Evolutionary conservation across 345 rosid species (phyloP).

Genomic region (Excoecaria cochinchinensis): DNA sequence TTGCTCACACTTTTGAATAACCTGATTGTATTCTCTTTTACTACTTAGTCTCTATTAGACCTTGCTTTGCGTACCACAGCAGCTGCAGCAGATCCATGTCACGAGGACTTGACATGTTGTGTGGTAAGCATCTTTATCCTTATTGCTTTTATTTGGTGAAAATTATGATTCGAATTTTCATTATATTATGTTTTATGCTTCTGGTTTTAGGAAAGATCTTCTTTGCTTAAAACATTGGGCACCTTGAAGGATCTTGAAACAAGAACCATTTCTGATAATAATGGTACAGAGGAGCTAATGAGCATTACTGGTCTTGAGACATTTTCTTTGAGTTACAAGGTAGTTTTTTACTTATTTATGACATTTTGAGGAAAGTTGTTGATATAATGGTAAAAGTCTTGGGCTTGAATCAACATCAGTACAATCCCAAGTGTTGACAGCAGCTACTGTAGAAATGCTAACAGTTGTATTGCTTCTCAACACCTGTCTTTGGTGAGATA

Average conservation of each 20-base stretch:
- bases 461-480: background rate
- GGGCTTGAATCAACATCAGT: slow-evolving; percentile 1
- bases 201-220: slow-evolving; percentile 70
- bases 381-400: background rate
- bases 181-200: slow-evolving; percentile 16
- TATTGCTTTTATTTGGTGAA: background rate
- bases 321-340: slow-evolving; percentile 97
- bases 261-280: slow-evolving; percentile 38
- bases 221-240: slow-evolving; percentile 76
- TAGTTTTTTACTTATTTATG: slow-evolving; percentile 19
- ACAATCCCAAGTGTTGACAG: background rate
- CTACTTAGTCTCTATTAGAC: slow-evolving; percentile 78
- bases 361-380: background rate
- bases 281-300: slow-evolving; percentile 62
- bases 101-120: slow-evolving; percentile 91
- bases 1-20: background rate
- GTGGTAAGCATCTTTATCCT: slow-evolving; percentile 55
- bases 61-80: slow-evolving; percentile 94
- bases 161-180: background rate
- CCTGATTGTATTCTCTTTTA: slow-evolving; percentile 17
- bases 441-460: background rate
- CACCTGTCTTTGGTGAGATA: background rate
- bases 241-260: slow-evolving; percentile 51
- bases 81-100: slow-evolving; percentile 96
- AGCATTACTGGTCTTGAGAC: slow-evolving; percentile 94